Base-by-base conservation (phyloP, 306 rosid species). In the Echinosophora koreensis region DNA sequence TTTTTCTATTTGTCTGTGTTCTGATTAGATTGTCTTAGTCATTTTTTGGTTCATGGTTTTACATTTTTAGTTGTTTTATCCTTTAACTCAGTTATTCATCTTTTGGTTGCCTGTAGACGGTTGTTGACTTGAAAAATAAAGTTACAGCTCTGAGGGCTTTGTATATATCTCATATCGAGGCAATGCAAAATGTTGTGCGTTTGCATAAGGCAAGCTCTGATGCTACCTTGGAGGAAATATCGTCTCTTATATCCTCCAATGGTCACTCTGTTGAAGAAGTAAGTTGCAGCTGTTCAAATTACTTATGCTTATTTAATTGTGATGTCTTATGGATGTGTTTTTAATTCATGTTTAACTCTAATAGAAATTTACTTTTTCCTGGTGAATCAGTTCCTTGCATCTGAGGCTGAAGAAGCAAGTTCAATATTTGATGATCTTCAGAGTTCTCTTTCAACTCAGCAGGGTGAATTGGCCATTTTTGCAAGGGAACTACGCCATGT, bases 151-250 rank as follows among this genome's bases (percentile, higher is more conserved):
- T 91, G 35, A 91, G 92, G 88, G 66, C 82, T 39, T 71, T 87
- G 84, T 93, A 86, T 69, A 47, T 84, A 54, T 89, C 90, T 68
- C 97, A 96, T 74, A 73, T 90, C 14, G 97, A 96, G 85, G 97
- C 89, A 27, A 81, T 88, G 76, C 94, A 93, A 85, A 96, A 96
- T 83, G 96, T 93, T 67, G 98, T 96, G 72, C 90, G 92, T 70
- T 90, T 96, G 86, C 98, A 93, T 84, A 86, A 77, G 83, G 91
- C 99, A 1, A 69, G 66, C 84, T 93, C 96, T 17, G 84, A 91
- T 84, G 94, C 96, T 82, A 75, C 84, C 42, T 79, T 96, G 52
- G 94, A 87, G 78, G 97, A 96, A 77, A 66, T 96, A 61, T 80
- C 88, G 27, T 88, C 92, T 60, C 80, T 86, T 81, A 82, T 86